Conservation (phyloP, 176 grass and related monocot species). For the Hsuehochloa calcarea region DNA sequence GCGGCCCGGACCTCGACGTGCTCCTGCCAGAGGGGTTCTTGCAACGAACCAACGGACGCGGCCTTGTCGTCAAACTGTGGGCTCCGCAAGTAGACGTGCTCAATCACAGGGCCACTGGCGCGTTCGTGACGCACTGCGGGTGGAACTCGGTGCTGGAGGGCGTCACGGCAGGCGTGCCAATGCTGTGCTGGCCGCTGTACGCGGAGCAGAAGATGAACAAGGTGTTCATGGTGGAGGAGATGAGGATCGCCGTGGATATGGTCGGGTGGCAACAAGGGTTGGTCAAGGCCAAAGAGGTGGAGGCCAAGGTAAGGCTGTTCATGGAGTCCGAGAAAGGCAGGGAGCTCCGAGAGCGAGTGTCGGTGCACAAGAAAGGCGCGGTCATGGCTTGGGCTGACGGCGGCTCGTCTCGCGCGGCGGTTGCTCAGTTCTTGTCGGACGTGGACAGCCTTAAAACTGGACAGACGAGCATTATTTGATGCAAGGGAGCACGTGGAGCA, state of each 20-base stretch:
- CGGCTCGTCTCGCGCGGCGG: not conserved
- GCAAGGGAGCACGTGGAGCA: not conserved
- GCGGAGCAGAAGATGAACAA: constrained; percentile 50
- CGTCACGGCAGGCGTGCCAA: constrained; percentile 18
- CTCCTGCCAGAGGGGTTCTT: constrained; percentile 39
- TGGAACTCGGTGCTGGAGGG: constrained; percentile 51
- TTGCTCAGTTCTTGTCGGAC: not conserved
- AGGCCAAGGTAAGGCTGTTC: constrained; percentile 19
- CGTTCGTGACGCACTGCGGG: constrained; percentile 59
- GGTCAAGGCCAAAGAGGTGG: constrained; percentile 8
- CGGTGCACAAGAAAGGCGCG: too few species aligned
- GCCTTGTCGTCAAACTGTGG: constrained; percentile 37
- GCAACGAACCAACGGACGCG: not conserved
- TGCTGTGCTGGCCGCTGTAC: constrained; percentile 47
- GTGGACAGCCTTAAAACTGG: not conserved
- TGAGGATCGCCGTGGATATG: constrained; percentile 21
- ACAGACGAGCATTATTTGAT: not conserved
- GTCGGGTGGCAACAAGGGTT: constrained; percentile 8
- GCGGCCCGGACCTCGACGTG: not conserved
- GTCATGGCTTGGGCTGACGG: too few species aligned
- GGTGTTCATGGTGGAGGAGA: constrained; percentile 39
- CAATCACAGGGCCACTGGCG: constrained; percentile 20
- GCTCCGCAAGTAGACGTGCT: constrained; percentile 49
- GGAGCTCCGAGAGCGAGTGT: not conserved
- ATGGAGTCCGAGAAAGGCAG: not conserved